Conservation (phyloP, 495 filamentous ascomycete genomes). For the Talaromyces proteolyticus region DNA sequence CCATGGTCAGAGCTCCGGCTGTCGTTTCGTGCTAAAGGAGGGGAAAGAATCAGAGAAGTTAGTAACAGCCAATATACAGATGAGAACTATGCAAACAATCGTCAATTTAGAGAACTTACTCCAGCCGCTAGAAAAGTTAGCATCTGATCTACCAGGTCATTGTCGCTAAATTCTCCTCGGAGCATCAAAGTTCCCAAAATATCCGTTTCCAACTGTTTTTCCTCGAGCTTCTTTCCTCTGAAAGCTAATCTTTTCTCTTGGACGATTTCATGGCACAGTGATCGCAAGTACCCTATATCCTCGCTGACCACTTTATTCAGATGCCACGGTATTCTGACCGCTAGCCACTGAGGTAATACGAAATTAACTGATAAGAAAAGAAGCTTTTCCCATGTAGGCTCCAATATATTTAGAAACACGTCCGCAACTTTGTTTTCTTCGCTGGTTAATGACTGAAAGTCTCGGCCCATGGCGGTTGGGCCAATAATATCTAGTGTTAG, state of each 20-base stretch:
- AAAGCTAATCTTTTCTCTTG: conserved; percentile 47
- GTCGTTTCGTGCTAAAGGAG: conserved; percentile 47
- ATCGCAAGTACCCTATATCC: conserved; percentile 53
- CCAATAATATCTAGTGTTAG: conserved; percentile 87
- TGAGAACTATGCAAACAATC: neutral
- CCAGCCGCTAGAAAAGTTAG: conserved; percentile 48
- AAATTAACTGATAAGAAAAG: conserved; percentile 41
- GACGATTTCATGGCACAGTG: conserved; percentile 62
- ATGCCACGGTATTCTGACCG: conserved; percentile 53
- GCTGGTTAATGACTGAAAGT: conserved; percentile 66
- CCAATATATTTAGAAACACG: conserved; percentile 56
- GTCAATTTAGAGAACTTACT: conserved; percentile 12
- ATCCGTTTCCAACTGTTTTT: conserved; percentile 56
- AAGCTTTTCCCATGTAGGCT: conserved; percentile 41
- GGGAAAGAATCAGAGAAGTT: neutral
- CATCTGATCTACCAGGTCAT: conserved; percentile 46
- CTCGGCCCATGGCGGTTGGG: conserved; percentile 68
- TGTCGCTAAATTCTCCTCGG: conserved; percentile 49
- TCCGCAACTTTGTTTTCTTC: conserved; percentile 57
- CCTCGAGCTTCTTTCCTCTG: conserved; percentile 49
- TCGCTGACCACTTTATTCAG: conserved; percentile 56
- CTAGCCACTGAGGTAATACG: conserved; percentile 38
- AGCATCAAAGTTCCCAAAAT: conserved; percentile 54
- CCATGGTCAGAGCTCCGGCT: conserved; percentile 45
- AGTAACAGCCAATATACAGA: neutral